Percentiles rank a stretch among this genome's conserved stretches.
These are phyloP conservation scores for Dictyostelium brefeldianum DNA, from an alignment of 78 protist species.

Conservation along the genomic window DNA sequence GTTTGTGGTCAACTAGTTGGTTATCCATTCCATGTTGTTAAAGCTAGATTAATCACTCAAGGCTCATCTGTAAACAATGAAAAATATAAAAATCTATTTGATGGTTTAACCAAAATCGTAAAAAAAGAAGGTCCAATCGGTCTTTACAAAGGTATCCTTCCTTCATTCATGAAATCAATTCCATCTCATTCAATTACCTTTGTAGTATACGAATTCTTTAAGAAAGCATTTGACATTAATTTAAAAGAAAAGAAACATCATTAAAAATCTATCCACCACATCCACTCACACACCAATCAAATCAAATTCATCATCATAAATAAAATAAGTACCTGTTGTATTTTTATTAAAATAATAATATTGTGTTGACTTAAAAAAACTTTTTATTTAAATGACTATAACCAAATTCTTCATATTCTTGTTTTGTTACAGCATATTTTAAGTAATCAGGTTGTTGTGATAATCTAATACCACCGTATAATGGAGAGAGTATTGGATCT, in stretches of 20 bases:
- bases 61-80: conserved; percentile 65
- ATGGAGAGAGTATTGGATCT: conserved; percentile 66
- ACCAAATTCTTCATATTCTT: conserved; percentile 80
- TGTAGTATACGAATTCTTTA: conserved; percentile 46
- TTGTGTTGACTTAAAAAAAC: background rate
- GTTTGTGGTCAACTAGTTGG: conserved; percentile 42
- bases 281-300: too few species aligned
- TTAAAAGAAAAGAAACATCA: conserved; percentile 63
- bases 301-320: background rate
- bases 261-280: background rate
- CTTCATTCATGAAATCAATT: conserved; percentile 65
- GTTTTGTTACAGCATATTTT: conserved; percentile 41
- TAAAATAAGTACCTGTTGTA: background rate
- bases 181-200: conserved; percentile 76
- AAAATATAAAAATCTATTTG: conserved; percentile 38
- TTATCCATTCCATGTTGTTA: conserved; percentile 82
- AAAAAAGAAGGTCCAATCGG: conserved; percentile 71
- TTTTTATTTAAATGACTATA: conserved; percentile 24
- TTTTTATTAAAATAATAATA: background rate
- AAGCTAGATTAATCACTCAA: conserved; percentile 58
- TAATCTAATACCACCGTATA: conserved; percentile 66
- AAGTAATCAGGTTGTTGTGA: conserved; percentile 58
- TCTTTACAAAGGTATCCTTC: conserved; percentile 76
- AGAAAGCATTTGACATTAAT: conserved; percentile 24
- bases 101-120: conserved; percentile 38